phyloP scores from a whole-genome alignment of 2,329 filamentous ascomycete species.

The Didymella arachidicola region DNA sequence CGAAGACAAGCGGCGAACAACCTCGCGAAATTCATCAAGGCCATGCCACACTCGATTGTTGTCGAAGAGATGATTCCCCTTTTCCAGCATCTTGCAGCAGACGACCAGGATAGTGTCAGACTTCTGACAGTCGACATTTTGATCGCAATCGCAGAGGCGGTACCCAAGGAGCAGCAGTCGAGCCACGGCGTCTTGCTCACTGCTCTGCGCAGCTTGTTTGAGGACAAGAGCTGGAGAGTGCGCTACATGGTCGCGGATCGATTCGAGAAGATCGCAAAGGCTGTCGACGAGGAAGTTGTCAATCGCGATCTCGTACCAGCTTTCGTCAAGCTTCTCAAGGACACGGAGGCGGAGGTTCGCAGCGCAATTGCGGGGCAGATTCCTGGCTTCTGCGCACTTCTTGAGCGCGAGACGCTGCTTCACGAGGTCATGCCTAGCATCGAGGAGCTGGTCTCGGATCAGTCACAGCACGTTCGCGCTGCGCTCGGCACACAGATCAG shows the following conservation, averaged over 20 bases:
- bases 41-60: conserved; percentile 89
- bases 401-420: conserved; percentile 86
- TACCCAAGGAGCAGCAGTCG: conserved; percentile 96
- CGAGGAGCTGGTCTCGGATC: conserved; percentile 94
- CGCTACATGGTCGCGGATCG: conserved; percentile 99
- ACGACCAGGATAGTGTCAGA: conserved; percentile 97
- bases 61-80: conserved; percentile 99
- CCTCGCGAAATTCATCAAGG: conserved; percentile 95
- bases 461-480: conserved; percentile 94
- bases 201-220: conserved; percentile 89
- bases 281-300: conserved; percentile 96
- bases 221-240: conserved; percentile 99
- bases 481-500: conserved; percentile 97
- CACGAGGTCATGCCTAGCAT: conserved; percentile 97
- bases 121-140: conserved; percentile 95
- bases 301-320: conserved; percentile 92
- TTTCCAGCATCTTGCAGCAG: conserved; percentile 94
- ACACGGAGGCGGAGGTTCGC: conserved; percentile 96
- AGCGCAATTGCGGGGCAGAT: conserved; percentile 98
- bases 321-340: conserved; percentile 97
- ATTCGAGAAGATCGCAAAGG: conserved; percentile 99
- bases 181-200: conserved; percentile 94
- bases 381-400: conserved; percentile 87
- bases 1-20: conserved; percentile 96
- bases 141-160: conserved; percentile 94